These are phyloP conservation scores for Rhynchospora pubera DNA, from an alignment of 176 grass and related monocot species.

Conservation along the genomic window DNA sequence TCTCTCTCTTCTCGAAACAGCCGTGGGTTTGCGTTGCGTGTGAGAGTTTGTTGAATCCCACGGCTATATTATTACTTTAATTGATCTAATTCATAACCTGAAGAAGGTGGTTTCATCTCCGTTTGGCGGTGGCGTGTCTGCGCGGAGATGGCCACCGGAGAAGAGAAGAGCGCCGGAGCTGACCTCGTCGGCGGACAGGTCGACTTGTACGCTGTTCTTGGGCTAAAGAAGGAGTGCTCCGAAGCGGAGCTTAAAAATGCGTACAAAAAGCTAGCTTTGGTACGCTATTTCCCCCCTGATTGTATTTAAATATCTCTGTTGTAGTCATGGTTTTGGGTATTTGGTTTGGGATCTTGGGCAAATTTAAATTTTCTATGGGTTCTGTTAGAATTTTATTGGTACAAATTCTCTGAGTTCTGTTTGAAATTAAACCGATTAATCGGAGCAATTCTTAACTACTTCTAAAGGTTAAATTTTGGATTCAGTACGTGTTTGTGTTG, in stretches of 20 bases:
- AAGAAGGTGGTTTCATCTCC: background rate
- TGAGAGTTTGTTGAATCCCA: constrained; percentile 14
- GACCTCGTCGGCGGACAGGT: background rate
- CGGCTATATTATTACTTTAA: background rate
- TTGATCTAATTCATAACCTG: background rate
- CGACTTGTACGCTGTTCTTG: constrained; percentile 75
- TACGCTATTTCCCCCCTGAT: constrained; percentile 10
- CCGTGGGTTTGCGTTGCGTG: constrained; percentile 12
- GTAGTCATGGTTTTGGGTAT: background rate
- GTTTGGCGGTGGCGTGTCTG: background rate
- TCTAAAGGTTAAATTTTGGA: background rate
- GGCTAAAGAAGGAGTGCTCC: constrained; percentile 82
- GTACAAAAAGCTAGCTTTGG: constrained; percentile 87
- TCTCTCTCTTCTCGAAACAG: background rate
- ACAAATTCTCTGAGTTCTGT: background rate
- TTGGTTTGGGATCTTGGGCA: background rate
- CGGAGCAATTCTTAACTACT: background rate
- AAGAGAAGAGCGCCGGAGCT: constrained; percentile 24
- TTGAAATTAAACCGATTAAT: background rate
- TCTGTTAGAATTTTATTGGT: background rate
- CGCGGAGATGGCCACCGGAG: constrained; percentile 36
- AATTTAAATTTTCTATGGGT: background rate
- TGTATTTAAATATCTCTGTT: constrained; percentile 7
- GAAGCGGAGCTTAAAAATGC: constrained; percentile 62
- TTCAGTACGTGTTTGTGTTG: background rate